These are phyloP conservation scores for Scheffersomyces cryptocercus DNA, from an alignment of 1,139 yeast species.

Conservation along the genomic window DNA sequence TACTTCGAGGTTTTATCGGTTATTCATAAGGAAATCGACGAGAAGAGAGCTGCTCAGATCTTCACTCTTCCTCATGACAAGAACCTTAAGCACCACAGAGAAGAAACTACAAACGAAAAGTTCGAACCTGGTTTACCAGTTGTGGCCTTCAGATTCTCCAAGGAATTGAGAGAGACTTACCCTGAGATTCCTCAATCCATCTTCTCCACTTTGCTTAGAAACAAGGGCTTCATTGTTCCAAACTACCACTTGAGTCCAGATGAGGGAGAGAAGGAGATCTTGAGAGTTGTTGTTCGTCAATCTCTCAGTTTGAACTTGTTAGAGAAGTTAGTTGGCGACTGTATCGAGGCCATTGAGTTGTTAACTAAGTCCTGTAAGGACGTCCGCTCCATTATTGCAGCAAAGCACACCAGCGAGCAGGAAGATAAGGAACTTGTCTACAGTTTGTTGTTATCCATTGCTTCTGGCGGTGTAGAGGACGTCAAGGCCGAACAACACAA, in stretches of 20 bases:
- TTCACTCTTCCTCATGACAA: conserved; percentile 27
- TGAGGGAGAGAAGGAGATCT: conserved; percentile 58
- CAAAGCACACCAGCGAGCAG: conserved; percentile 17
- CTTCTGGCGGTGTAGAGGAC: conserved; percentile 37
- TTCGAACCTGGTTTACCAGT: conserved; percentile 85
- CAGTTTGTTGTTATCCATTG: conserved; percentile 37
- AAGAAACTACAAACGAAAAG: conserved; percentile 28
- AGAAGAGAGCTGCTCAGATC: conserved; percentile 9
- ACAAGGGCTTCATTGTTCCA: conserved; percentile 86
- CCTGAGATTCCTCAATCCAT: conserved; percentile 88
- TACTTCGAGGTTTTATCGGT: conserved; percentile 76
- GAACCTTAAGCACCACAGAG: conserved; percentile 6
- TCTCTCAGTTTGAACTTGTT: conserved; percentile 71
- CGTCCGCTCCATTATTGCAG: conserved; percentile 22
- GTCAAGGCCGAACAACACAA: conserved; percentile 25
- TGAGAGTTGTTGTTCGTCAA: conserved; percentile 82
- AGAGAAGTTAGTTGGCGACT: conserved; percentile 69
- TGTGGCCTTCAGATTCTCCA: conserved; percentile 77
- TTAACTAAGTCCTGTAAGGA: conserved; percentile 42
- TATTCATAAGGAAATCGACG: conserved; percentile 57
- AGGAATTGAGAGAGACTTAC: conserved; percentile 55
- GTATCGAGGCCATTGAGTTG: conserved; percentile 55
- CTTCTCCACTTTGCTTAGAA: conserved; percentile 70
- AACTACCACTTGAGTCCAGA: conserved; percentile 81
- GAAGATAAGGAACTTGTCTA: conserved; percentile 26